phyloP scores from a whole-genome alignment of 2,329 filamentous ascomycete genomes.

The Aureobasidium lini region DNA sequence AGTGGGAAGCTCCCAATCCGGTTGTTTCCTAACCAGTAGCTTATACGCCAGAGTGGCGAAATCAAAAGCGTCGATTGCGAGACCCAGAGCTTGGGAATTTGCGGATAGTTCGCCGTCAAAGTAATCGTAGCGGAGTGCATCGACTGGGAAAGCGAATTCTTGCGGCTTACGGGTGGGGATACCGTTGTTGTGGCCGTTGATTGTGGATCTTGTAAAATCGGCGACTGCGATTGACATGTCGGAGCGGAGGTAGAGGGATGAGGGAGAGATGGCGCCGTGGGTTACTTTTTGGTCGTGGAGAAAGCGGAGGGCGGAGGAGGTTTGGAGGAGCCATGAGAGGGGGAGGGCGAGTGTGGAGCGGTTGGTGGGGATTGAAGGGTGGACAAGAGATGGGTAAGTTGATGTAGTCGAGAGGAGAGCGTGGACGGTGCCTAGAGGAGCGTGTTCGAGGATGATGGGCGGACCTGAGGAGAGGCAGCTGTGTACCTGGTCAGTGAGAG shows the following conservation, averaged over 20 bases:
- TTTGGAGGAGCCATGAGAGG: conserved; percentile 9
- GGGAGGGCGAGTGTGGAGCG: neutral
- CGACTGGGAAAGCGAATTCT: neutral
- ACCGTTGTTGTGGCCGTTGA: conserved; percentile 6
- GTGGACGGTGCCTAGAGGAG: conserved; percentile 59
- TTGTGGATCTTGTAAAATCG: conserved; percentile 1
- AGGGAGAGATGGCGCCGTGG: neutral
- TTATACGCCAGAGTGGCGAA: conserved; percentile 1
- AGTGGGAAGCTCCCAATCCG: neutral
- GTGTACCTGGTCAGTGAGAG: neutral
- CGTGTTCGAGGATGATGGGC: conserved; percentile 56
- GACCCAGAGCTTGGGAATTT: conserved; percentile 8
- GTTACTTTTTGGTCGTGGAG: conserved; percentile 9
- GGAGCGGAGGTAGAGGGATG: neutral
- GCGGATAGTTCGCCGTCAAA: conserved; percentile 8
- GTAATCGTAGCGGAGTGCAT: conserved; percentile 6
- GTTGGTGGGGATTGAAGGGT: neutral
- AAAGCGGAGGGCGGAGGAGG: conserved; percentile 7
- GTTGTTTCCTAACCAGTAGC: neutral
- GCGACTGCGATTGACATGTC: conserved; percentile 2
- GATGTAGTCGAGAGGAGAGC: conserved; percentile 30
- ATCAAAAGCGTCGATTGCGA: conserved; percentile 3
- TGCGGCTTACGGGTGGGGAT: neutral
- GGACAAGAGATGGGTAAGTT: neutral
- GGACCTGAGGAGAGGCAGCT: conserved; percentile 51